Base-by-base conservation (phyloP, 148 eudicot genomes). In the Camellia sinensis region DNA sequence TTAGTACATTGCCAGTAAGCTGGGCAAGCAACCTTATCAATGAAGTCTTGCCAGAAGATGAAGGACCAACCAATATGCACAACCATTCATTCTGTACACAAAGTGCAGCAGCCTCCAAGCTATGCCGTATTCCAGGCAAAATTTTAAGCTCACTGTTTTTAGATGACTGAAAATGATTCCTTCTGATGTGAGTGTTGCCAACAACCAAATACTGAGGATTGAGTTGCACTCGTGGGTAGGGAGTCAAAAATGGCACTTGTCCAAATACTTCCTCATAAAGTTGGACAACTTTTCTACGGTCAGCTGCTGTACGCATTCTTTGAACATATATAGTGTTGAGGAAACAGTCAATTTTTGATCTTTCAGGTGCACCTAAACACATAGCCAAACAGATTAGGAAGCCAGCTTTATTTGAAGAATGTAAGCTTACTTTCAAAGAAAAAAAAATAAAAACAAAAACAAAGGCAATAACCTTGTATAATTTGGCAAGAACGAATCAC, bases 31-130 rank as follows among this genome's bases (percentile, higher is more conserved):
- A 76, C 88, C 99, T 85, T 85, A 94, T 77, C 78, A 94, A 71
- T 22, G 99, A 92, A 76, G 97, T 91, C 80, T 96, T 96, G 77
- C 99, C 98, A 64, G 95, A 96, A n/a, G 98, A 89, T 60, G 95
- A 75, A 63, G 92, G 97, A 79, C 99, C 99, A 83, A 93, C 89
- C 80, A 96, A 87, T 78, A 96, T 92, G 84, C 98, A 91, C 74
- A 94, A 78, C 99, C 98, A 96, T 81, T 88, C 86, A 61, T 94
- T 91, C 77, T 89, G 87, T 59, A 94, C 86, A 88, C 95, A 93
- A 48, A 85, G 89, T 59, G 89, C 90, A 75, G 92, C 90, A 82
- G 98, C 93, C 89, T 96, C 95, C 85, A 96, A 84, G 79, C 85
- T 91, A 79, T 88, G 87, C 70, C 92, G 90, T 59, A 86, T 80